Percentiles rank a stretch among this genome's conserved stretches.
Evolutionary conservation across 2,329 filamentous ascomycete genomes (phyloP).

Genomic region (Xylariaceae sp.): DNA sequence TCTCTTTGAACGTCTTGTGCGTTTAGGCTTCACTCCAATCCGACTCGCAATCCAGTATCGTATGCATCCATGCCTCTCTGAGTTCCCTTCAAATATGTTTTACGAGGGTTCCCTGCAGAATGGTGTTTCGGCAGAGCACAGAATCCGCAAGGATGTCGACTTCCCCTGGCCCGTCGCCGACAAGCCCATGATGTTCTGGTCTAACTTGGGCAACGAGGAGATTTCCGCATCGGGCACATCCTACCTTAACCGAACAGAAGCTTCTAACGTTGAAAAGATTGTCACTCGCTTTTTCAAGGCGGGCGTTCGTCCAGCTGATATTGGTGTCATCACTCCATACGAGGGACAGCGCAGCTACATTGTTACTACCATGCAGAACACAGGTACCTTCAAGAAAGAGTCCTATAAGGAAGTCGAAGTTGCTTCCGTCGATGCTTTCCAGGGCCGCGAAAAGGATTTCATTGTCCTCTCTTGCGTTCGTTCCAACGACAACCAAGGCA

Average conservation of each 20-base stretch:
- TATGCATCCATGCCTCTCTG: conserved; percentile 96
- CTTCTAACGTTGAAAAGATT: conserved; percentile 96
- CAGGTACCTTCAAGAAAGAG: conserved; percentile 96
- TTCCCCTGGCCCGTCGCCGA: conserved; percentile 96
- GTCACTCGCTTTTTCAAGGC: conserved; percentile 99
- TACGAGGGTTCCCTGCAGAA: conserved; percentile 98
- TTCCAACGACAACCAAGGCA: conserved; percentile 98
- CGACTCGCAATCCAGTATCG: conserved; percentile 96
- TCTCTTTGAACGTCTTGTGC: conserved; percentile 94
- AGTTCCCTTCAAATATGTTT: conserved; percentile 99
- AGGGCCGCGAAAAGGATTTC: conserved; percentile 98
- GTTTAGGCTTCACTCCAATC: conserved; percentile 85
- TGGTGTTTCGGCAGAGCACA: conserved; percentile 84
- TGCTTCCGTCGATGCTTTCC: conserved; percentile 96
- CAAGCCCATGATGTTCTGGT: conserved; percentile 99
- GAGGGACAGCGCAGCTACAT: conserved; percentile 98
- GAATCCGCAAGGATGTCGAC: conserved; percentile 87
- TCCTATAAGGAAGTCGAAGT: conserved; percentile 98
- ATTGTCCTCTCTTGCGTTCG: conserved; percentile 97
- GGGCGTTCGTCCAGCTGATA: conserved; percentile 86
- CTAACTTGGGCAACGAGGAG: conserved; percentile 94
- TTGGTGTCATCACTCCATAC: conserved; percentile 98
- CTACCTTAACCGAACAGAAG: conserved; percentile 95
- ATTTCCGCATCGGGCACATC: conserved; percentile 97
- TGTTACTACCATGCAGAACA: conserved; percentile 98